phyloP scores from a whole-genome alignment of 805 yeast genomes.

The Wickerhamomyces kurtzmanii region DNA sequence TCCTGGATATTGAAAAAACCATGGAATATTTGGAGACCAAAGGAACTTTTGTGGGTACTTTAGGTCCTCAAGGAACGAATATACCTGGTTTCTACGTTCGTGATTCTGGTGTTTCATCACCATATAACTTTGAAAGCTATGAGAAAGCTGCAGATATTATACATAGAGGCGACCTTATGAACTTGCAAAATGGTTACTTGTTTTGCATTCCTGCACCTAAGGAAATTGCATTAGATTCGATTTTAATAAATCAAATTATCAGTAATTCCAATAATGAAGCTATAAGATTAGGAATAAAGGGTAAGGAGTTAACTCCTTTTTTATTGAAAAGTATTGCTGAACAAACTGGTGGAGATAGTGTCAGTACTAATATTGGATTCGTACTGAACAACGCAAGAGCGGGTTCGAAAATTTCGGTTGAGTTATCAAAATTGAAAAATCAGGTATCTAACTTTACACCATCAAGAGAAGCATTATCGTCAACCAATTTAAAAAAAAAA shows the following conservation, averaged over 20 bases:
- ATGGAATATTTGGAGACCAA: conserved; percentile 85
- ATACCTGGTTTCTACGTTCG: conserved; percentile 80
- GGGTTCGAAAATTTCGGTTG: conserved; percentile 59
- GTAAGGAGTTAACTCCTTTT: conserved; percentile 77
- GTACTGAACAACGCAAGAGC: conserved; percentile 67
- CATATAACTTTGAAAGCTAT: conserved; percentile 47
- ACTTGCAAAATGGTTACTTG: conserved; percentile 55
- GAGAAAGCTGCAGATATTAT: conserved; percentile 56
- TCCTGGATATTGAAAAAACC: conserved; percentile 70
- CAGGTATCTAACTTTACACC: not conserved
- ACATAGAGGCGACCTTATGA: conserved; percentile 35
- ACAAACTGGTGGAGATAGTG: conserved; percentile 62
- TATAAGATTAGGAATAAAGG: conserved; percentile 36
- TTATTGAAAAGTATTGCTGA: conserved; percentile 54
- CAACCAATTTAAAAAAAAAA: conserved; percentile 1
- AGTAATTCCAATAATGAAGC: conserved; percentile 52
- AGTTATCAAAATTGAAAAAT: conserved; percentile 25
- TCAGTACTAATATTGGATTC: conserved; percentile 61
- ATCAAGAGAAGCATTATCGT: not conserved
- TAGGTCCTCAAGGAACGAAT: conserved; percentile 37
- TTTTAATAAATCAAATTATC: conserved; percentile 44
- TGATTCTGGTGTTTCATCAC: conserved; percentile 66
- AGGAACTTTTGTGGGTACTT: conserved; percentile 79
- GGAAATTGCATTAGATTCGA: conserved; percentile 45
- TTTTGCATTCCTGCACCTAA: conserved; percentile 80